Evolutionary conservation across 129 eudicot genomes (phyloP), one percentile per base, ranked within the genome.

Genomic region (Flaveria trinervia): DNA sequence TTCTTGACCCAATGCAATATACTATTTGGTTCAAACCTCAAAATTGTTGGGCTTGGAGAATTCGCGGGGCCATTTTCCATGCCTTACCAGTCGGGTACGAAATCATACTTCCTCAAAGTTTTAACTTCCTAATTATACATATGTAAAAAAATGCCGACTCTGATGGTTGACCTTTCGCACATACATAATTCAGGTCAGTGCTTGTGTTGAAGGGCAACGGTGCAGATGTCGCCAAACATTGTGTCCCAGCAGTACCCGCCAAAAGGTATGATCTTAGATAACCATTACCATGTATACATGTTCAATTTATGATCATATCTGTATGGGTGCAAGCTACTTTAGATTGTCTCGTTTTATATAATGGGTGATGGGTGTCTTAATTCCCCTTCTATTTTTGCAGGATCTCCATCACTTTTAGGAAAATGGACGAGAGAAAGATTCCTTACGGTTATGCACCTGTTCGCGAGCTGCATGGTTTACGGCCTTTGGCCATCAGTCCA

Each of bases 221-320:
- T 57, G 92, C 96, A 41, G 96, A 90, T 73, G 77, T 87, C 13
- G 96, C 96, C 30, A 90, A 90, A 77, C 96, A 90, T 81, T 87
- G 92, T 46, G 81, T 87, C 16, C 96, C 92, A 15, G 90, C 84
- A 17, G 96, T 90, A 52, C 90, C 90, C 4, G 83, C 90, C 49
- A 85, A 79, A 87, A 79, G 96, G 96, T 90, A 80, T 60, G 25
- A 36, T n/a, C 54, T 49, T n/a, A 13, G 3, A 14, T 14, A 49
- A 12, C 7, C 54, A 14, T 49, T 49, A 3, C 54, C 30, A 10
- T 1, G 15, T 33, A n/a, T 52, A 18, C 9, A 15, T 17, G 51
- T 18, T 55, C 36, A 4, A 39, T 25, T 64, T 14, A 4, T 59
- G 52, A 22, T 65, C 60, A 50, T 28, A 6, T 15, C 45, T 65